A percentile compares a stretch with the other conserved stretches of the same genome.
phyloP scores from a whole-genome alignment of 257 asterid species.

The Cinchona pubescens region DNA sequence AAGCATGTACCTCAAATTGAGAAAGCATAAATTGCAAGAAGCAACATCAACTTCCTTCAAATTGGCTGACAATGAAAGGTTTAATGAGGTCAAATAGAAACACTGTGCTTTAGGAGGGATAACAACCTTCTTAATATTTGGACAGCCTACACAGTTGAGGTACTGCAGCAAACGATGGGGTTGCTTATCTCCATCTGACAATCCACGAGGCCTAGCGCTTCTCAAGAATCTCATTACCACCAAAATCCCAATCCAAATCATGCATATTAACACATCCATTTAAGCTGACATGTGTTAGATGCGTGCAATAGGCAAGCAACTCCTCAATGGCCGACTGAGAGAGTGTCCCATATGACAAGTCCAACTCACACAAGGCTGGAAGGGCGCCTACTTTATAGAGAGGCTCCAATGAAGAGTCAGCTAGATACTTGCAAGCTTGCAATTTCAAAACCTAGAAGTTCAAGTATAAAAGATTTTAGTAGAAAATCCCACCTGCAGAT shows the following conservation, averaged over 20 bases:
- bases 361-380: constrained; percentile 81
- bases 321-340: constrained; percentile 89
- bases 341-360: constrained; percentile 89
- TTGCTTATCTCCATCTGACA: constrained; percentile 30
- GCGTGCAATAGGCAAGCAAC: constrained; percentile 82
- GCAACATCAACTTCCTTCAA: constrained; percentile 88
- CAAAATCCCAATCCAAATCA: constrained; percentile 82
- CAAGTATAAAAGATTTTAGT: not conserved
- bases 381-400: constrained; percentile 84
- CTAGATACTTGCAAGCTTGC: constrained; percentile 99
- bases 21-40: constrained; percentile 71
- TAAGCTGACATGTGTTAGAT: constrained; percentile 85
- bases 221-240: constrained; percentile 28
- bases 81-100: constrained; percentile 61
- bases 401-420: constrained; percentile 79
- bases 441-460: constrained; percentile 67
- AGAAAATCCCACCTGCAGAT: not conserved
- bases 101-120: constrained; percentile 84
- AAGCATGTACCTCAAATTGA: constrained; percentile 75
- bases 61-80: constrained; percentile 83
- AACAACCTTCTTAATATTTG: constrained; percentile 80
- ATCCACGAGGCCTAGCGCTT: constrained; percentile 22
- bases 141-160: constrained; percentile 95
- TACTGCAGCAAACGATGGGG: constrained; percentile 63
- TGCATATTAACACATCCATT: constrained; percentile 94